Evolutionary conservation across 2,329 filamentous ascomycete species (phyloP), one percentile per base, ranked within the genome.

Genomic region (Stagonosporopsis chrysanthemi): DNA sequence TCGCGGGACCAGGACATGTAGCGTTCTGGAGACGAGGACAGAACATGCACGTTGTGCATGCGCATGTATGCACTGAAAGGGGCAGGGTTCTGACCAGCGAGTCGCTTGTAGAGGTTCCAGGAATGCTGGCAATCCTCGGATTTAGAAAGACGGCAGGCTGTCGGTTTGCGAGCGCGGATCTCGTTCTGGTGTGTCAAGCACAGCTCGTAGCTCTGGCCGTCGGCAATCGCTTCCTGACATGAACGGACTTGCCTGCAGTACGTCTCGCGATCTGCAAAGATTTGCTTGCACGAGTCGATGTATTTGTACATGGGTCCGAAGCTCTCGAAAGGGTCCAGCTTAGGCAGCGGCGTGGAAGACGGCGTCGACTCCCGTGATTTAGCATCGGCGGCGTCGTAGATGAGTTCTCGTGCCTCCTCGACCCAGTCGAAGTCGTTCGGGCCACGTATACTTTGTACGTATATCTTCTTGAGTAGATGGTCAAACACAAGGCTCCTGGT

Each of bases 11-110:
- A 90, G 52, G 85, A 86, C 15, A 98, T 84, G 72, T 97, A 98
- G 2, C 93, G 90, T 77, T 98, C 94, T 0, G 94, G 94, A 4
- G 91, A 96, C 68, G 89, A 90, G 75, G 90, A 90, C 41, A 96
- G 81, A 28, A 98, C 83, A 1, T 91, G 92, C 3, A 81, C 63
- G 26, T 75, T 77, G 45, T 72, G 67, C 15, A 97, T 83, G 11
- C 86, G 87, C 54, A 96, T 80, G 72, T 90, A 97, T 0, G 91
- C 92, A 23, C 90, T 90, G 77, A 96, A 96, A 0, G 92, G 90
- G 0, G 92, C 91, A 0, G 92, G 90, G 58, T 96, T 95, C 42
- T 85, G 83, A 4, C 80, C 78, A 31, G 90, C 86, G 1, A 96
- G 83, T 2, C 84, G 82, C 41, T 85, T 85, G 79, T 93, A 96